These are phyloP conservation scores for Fistulifera pelliculosa DNA, from an alignment of 108 stramenopile species.

Conservation along the genomic window DNA sequence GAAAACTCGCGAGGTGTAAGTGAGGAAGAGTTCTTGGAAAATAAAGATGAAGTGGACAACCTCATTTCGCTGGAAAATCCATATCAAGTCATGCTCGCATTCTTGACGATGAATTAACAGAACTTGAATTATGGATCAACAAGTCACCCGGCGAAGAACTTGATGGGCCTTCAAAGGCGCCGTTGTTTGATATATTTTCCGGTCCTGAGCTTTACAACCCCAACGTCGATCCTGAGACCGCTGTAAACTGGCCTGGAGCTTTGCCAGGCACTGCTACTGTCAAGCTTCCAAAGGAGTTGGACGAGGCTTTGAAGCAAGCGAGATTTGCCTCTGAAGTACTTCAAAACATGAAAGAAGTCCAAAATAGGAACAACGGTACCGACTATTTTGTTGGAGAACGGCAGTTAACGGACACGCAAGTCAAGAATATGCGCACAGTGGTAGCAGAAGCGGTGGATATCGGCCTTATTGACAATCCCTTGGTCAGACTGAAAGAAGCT, in stretches of 20 bases:
- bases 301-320: slow-evolving; percentile 65
- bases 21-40: slow-evolving; percentile 7
- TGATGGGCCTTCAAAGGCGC: slow-evolving; percentile 43
- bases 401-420: slow-evolving; percentile 45
- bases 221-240: slow-evolving; percentile 68
- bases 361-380: slow-evolving; percentile 4
- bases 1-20: background rate
- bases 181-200: slow-evolving; percentile 72
- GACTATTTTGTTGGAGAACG: slow-evolving; percentile 52
- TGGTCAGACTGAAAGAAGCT: slow-evolving; percentile 41
- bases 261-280: slow-evolving; percentile 43
- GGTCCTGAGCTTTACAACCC: slow-evolving; percentile 79
- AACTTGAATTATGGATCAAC: slow-evolving; percentile 64
- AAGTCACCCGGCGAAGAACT: slow-evolving; percentile 45
- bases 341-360: slow-evolving; percentile 34
- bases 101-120: slow-evolving; percentile 72
- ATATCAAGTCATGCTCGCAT: slow-evolving; percentile 58
- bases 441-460: slow-evolving; percentile 53
- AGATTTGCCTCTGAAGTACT: slow-evolving; percentile 68
- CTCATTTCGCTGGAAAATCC: slow-evolving; percentile 60
- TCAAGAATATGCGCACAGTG: slow-evolving; percentile 45
- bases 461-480: slow-evolving; percentile 65
- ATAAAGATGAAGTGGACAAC: slow-evolving; percentile 32
- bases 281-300: slow-evolving; percentile 56
- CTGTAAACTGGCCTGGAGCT: slow-evolving; percentile 81